Base-by-base conservation (phyloP, 257 asterid species). In the Solanum infundibuliforme region DNA sequence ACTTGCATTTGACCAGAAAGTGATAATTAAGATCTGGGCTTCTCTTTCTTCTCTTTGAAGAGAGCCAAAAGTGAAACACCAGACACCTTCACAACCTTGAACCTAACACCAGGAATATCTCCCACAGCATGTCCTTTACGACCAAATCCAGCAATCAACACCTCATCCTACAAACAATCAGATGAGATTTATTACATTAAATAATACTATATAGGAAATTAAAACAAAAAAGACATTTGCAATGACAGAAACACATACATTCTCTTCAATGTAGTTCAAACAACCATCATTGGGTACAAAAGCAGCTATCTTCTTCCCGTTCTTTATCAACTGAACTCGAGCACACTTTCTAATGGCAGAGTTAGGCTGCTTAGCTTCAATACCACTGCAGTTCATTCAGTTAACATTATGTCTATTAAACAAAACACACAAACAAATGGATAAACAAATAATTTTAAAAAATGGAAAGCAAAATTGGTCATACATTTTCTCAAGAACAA, bases 301-400 rank as follows among this genome's bases (percentile, higher is more conserved):
- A 84, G 87, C 79, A 36, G 87, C 87, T 14, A 84, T 86, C 71
- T 71, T 86, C 83, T 71, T 86, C 13, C 71, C 88, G 8, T 71
- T 86, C 88, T 86, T 86, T 10, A 86, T 86, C 69, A 86, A 52
- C 35, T 86, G 83, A 86, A 86, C 66, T 43, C 88, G 31, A 71
- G 88, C 83, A 86, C 88, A 86, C 69, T 86, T 86, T 66, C 83
- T 39, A 69, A 86, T 86, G 65, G 88, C 83, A 71, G 88, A 86
- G 83, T 86, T 86, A 13, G 88, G 88, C 25, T 86, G 81, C 21
- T 86, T 86, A 71, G 88, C 88, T 46, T 86, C 88, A 69, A 86
- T 86, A 11, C 52, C 88, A 2, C 83, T 86, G 71, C 41, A 39
- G 13, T 29, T 18, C 32, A 20, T 68, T 46, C 27, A 69, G 75